These are phyloP conservation scores for Vachellia pachyceras DNA, from an alignment of 306 rosid genomes.

Conservation along the genomic window DNA sequence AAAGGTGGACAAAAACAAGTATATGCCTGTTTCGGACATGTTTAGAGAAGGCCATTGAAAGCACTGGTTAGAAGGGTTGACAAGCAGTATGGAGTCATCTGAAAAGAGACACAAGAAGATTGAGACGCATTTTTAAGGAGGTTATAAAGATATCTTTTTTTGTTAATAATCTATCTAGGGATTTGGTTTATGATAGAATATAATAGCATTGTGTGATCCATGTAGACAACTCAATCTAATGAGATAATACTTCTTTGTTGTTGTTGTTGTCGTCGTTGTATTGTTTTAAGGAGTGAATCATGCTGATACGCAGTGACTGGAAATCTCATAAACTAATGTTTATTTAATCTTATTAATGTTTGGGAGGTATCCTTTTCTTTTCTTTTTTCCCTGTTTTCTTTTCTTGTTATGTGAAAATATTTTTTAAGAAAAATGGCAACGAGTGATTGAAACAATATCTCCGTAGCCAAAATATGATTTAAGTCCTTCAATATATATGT, in stretches of 20 bases:
- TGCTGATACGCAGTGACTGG: background rate
- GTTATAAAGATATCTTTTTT: no score
- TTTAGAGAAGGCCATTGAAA: no score
- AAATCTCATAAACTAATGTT: background rate
- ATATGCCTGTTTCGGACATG: background rate
- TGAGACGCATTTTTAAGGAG: no score
- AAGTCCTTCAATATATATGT: conserved; percentile 16
- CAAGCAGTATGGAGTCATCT: no score
- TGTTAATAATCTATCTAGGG: no score
- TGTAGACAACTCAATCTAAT: no score
- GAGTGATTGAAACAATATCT: conserved; percentile 27
- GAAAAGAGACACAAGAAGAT: no score
- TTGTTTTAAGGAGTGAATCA: background rate
- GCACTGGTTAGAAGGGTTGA: no score
- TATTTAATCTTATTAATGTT: background rate
- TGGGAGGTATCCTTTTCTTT: background rate
- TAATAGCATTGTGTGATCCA: no score
- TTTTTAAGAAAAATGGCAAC: background rate
- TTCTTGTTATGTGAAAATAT: background rate
- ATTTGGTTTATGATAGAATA: no score
- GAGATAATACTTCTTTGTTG: no score
- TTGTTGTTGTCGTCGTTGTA: no score
- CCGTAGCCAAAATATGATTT: conserved; percentile 11
- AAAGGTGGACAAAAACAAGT: background rate
- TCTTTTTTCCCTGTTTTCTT: background rate